Evolutionary conservation across 306 rosid genomes (phyloP).

Genomic region (Lathyrus tuberosus): DNA sequence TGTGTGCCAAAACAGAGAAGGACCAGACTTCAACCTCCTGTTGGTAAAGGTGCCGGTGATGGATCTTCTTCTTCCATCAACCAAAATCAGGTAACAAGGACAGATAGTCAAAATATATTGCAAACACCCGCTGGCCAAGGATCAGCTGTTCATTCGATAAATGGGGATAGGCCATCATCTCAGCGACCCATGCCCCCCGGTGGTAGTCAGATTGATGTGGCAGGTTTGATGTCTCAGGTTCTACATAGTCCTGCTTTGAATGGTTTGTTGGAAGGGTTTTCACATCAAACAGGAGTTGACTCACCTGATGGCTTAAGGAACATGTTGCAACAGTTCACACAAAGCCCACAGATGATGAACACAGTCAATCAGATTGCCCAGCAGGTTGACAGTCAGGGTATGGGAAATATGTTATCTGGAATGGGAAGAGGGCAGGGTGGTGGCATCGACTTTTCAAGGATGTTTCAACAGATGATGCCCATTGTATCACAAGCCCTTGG

Average conservation of each 20-base stretch:
- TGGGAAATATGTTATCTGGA: slow-evolving; percentile 74
- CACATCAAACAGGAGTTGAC: slow-evolving; percentile 86
- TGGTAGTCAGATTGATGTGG: slow-evolving; percentile 60
- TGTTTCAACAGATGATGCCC: slow-evolving; percentile 99
- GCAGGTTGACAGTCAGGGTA: slow-evolving; percentile 80
- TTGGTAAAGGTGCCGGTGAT: slow-evolving; percentile 48
- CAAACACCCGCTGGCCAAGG: slow-evolving; percentile 61
- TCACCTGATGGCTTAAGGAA: slow-evolving; percentile 88
- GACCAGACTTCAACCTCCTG: slow-evolving; percentile 55
- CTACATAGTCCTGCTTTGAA: slow-evolving; percentile 85
- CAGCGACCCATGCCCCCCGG: slow-evolving; percentile 45
- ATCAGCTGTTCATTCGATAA: slow-evolving; percentile 52
- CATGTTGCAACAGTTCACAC: slow-evolving; percentile 89
- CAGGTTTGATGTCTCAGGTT: slow-evolving; percentile 87
- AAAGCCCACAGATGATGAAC: slow-evolving; percentile 86
- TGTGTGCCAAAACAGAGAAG: slow-evolving; percentile 56
- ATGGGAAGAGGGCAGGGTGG: slow-evolving; percentile 75
- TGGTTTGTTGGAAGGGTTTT: slow-evolving; percentile 86
- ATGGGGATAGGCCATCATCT: slow-evolving; percentile 50
- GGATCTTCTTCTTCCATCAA: slow-evolving; percentile 59
- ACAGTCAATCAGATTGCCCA: slow-evolving; percentile 79
- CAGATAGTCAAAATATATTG: slow-evolving; percentile 65
- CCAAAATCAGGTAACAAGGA: slow-evolving; percentile 53
- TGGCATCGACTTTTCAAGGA: slow-evolving; percentile 77
- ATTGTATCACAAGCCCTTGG: slow-evolving; percentile 83